Conservation (phyloP, 805 yeast genomes). For the Barnettozyma sp. region DNA sequence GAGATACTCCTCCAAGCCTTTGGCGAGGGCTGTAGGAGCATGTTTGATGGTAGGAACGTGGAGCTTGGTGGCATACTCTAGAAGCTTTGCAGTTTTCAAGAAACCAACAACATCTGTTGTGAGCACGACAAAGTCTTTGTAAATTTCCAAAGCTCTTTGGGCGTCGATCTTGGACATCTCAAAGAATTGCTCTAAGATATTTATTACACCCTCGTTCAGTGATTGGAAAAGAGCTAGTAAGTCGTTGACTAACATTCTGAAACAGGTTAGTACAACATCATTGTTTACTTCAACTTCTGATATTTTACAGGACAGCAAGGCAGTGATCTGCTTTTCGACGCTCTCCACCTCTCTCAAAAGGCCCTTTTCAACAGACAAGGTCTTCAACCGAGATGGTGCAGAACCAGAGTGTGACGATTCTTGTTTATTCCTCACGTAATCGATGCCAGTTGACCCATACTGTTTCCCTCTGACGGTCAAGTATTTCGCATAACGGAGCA, state of each 20-base stretch:
- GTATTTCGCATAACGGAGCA: slow-evolving; percentile 67
- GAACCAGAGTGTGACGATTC: no score
- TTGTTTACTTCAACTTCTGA: slow-evolving; percentile 76
- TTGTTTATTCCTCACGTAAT: slow-evolving; percentile 70
- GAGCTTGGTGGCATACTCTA: slow-evolving; percentile 79
- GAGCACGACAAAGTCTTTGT: slow-evolving; percentile 76
- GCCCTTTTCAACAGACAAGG: slow-evolving; percentile 67
- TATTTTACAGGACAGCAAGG: slow-evolving; percentile 66
- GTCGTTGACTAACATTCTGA: slow-evolving; percentile 86
- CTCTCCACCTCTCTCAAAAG: slow-evolving; percentile 78
- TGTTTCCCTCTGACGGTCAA: slow-evolving; percentile 62
- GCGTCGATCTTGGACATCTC: slow-evolving; percentile 87
- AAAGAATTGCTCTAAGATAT: slow-evolving; percentile 87
- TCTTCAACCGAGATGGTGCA: slow-evolving; percentile 45
- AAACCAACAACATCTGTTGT: slow-evolving; percentile 85
- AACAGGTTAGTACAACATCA: slow-evolving; percentile 77
- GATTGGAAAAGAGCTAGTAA: slow-evolving; percentile 80
- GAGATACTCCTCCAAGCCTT: slow-evolving; percentile 81
- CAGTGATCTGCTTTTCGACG: slow-evolving; percentile 74
- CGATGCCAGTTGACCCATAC: slow-evolving; percentile 55
- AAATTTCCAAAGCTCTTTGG: slow-evolving; percentile 74
- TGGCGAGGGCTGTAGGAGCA: slow-evolving; percentile 90
- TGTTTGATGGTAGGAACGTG: slow-evolving; percentile 95
- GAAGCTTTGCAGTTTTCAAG: slow-evolving; percentile 80
- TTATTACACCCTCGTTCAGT: slow-evolving; percentile 92